Conservation (phyloP, 257 asterid species). For the Pogostemon cablin region DNA sequence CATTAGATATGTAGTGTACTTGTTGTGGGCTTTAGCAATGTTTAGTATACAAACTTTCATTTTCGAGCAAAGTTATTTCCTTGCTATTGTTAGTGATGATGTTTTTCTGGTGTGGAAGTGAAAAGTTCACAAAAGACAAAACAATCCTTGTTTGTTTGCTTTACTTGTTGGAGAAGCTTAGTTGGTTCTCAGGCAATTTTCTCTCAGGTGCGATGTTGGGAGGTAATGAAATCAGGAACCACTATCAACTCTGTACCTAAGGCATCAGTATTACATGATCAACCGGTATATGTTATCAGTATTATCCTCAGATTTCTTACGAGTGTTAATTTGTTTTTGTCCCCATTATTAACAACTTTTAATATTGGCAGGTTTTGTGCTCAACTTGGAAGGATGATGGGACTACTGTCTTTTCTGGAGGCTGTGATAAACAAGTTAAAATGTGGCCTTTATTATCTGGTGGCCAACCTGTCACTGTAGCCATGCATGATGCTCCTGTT, state of each 20-base stretch:
- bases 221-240: slow-evolving; percentile 66
- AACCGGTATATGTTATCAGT: slow-evolving; percentile 57
- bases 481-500: slow-evolving; percentile 94
- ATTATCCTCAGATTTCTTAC: slow-evolving; percentile 1
- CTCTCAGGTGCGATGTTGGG: slow-evolving; percentile 95
- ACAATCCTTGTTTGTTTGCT: slow-evolving; percentile 4
- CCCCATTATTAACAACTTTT: slow-evolving; percentile 20
- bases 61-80: neutral
- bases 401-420: slow-evolving; percentile 92
- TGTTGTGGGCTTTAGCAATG: neutral
- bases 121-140: neutral
- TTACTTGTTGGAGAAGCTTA: slow-evolving; percentile 24
- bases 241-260: slow-evolving; percentile 66
- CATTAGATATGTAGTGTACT: slow-evolving; percentile 12
- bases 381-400: slow-evolving; percentile 99
- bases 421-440: slow-evolving; percentile 97
- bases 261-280: slow-evolving; percentile 83
- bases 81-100: slow-evolving; percentile 8
- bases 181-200: slow-evolving; percentile 18
- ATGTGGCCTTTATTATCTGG: slow-evolving; percentile 94
- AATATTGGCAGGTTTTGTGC: slow-evolving; percentile 75
- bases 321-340: slow-evolving; percentile 18
- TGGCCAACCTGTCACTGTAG: slow-evolving; percentile 82
- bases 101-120: slow-evolving; percentile 11
- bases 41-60: neutral